These are phyloP conservation scores for Arachis stenosperma DNA, from an alignment of 306 rosid species.

Conservation along the genomic window DNA sequence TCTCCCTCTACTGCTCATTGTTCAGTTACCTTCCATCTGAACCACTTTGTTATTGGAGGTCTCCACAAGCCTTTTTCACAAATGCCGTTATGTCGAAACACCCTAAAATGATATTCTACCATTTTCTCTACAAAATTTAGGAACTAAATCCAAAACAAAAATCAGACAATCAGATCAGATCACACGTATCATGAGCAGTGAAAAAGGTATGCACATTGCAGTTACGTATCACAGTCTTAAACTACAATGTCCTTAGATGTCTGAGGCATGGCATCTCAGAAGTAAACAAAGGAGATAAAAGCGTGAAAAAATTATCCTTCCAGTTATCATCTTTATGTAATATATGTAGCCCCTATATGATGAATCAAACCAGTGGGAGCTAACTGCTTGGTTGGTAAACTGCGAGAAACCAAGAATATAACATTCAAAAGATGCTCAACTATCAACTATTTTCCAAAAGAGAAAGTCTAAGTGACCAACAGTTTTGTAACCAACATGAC, in stretches of 20 bases:
- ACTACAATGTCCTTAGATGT: background rate
- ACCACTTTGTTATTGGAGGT: no score
- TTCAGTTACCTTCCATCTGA: no score
- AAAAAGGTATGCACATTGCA: constrained; percentile 12
- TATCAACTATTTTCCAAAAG: background rate
- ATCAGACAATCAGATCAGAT: background rate
- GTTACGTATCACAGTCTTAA: constrained; percentile 1
- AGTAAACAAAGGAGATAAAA: background rate
- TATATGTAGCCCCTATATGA: background rate
- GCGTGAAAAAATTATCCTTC: background rate
- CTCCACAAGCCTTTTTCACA: no score
- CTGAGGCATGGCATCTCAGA: background rate
- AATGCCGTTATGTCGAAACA: no score
- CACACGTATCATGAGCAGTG: background rate
- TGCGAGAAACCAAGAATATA: background rate
- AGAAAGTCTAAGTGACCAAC: no score
- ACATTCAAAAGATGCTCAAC: constrained; percentile 9
- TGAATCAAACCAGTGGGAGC: background rate
- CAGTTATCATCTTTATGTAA: background rate
- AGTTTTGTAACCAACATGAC: no score
- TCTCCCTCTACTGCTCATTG: no score
- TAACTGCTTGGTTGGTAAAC: constrained; percentile 9
- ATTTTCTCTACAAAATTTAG: background rate
- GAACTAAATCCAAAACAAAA: constrained; percentile 13
- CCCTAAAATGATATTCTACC: no score